These are phyloP conservation scores for Hyphopichia homilentoma DNA, from an alignment of 805 yeast genomes.

Conservation along the genomic window DNA sequence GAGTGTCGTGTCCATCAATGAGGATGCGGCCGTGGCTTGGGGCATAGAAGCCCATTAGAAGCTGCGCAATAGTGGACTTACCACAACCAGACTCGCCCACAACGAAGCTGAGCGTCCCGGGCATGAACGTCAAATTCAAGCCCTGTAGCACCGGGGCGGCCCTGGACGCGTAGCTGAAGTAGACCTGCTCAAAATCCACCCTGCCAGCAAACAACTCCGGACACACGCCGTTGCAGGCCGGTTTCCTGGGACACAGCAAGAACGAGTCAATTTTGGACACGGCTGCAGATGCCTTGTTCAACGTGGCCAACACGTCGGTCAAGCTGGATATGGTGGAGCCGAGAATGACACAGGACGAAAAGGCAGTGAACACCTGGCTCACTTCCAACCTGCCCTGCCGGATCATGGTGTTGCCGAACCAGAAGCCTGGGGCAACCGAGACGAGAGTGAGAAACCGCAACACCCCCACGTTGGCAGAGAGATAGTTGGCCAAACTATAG, in stretches of 20 bases:
- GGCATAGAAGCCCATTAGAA: conserved; percentile 59
- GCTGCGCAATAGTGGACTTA: conserved; percentile 72
- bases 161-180: conserved; percentile 63
- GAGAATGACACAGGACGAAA: conserved; percentile 74
- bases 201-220: conserved; percentile 33
- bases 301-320: conserved; percentile 51
- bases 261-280: conserved; percentile 45
- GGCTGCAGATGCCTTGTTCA: conserved; percentile 75
- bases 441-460: conserved; percentile 56
- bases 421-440: conserved; percentile 88
- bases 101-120: conserved; percentile 53
- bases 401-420: conserved; percentile 80
- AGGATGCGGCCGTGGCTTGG: conserved; percentile 51
- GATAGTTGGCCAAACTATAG: conserved; percentile 41
- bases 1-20: conserved; percentile 52
- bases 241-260: conserved; percentile 14
- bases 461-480: conserved; percentile 53
- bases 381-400: conserved; percentile 45
- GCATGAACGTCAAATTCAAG: conserved; percentile 43
- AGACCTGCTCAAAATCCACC: conserved; percentile 52
- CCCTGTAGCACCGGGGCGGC: conserved; percentile 44
- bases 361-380: conserved; percentile 74
- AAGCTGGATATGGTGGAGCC: conserved; percentile 57
- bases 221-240: conserved; percentile 12
- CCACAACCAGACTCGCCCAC: conserved; percentile 94